Evolutionary conservation across 2,329 filamentous ascomycete genomes (phyloP).

Genomic region (Fusarium xyrophilum): DNA sequence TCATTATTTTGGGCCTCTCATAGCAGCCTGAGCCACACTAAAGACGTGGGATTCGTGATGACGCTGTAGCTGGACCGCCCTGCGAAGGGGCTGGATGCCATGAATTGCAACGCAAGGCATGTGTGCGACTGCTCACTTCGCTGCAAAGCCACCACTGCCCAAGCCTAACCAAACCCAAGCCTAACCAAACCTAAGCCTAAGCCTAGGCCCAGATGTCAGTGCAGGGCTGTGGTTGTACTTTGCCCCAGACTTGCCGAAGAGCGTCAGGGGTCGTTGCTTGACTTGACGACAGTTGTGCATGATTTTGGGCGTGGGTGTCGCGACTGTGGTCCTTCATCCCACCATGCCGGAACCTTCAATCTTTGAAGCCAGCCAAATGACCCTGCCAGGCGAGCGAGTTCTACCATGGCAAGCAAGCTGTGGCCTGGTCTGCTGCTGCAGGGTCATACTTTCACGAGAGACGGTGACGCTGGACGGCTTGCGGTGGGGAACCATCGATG

Average conservation of each 20-base stretch:
- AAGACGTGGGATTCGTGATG: slow-evolving; percentile 25
- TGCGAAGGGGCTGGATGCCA: slow-evolving; percentile 32
- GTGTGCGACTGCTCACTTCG: slow-evolving; percentile 33
- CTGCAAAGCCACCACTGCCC: slow-evolving; percentile 35
- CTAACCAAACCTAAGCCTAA: slow-evolving; percentile 15
- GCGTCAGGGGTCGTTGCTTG: slow-evolving; percentile 32
- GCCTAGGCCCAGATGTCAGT: slow-evolving; percentile 31
- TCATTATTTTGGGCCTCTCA: slow-evolving; percentile 28
- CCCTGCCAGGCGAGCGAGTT: slow-evolving; percentile 26
- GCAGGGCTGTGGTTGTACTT: slow-evolving; percentile 39
- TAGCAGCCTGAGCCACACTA: slow-evolving; percentile 37
- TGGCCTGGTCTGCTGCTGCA: slow-evolving; percentile 33
- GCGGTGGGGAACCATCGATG: slow-evolving; percentile 42
- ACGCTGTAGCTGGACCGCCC: slow-evolving; percentile 31
- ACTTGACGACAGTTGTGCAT: slow-evolving; percentile 33
- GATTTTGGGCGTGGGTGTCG: slow-evolving; percentile 21
- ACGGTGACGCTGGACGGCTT: slow-evolving; percentile 41
- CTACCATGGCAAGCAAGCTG: slow-evolving; percentile 12
- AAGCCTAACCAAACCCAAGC: slow-evolving; percentile 20
- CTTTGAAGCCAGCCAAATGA: slow-evolving; percentile 25
- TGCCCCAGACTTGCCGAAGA: slow-evolving; percentile 37
- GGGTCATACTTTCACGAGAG: slow-evolving; percentile 37
- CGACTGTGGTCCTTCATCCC: slow-evolving; percentile 27
- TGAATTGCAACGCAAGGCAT: slow-evolving; percentile 15
- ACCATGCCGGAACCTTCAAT: slow-evolving; percentile 19